These are phyloP conservation scores for Chlorociboria aeruginascens DNA, from an alignment of 495 filamentous ascomycete species.

Conservation along the genomic window DNA sequence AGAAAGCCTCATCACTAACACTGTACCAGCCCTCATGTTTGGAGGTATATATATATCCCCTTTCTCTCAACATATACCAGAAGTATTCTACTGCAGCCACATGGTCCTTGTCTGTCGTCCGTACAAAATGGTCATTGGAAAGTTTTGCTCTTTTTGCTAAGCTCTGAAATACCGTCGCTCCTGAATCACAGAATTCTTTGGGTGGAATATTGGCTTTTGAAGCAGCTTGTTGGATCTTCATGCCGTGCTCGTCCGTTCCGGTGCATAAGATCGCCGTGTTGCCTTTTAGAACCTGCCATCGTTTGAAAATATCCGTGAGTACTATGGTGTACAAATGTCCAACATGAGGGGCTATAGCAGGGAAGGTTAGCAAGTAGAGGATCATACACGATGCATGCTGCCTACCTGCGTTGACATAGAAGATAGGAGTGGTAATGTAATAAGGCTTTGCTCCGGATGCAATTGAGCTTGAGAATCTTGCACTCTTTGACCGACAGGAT, in stretches of 20 bases:
- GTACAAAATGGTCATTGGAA: slow-evolving; percentile 72
- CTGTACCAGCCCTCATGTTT: slow-evolving; percentile 96
- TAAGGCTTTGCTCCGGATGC: slow-evolving; percentile 56
- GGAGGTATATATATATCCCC: slow-evolving; percentile 69
- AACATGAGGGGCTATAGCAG: slow-evolving; percentile 69
- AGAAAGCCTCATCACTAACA: slow-evolving; percentile 92
- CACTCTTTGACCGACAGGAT: slow-evolving; percentile 1
- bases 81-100: slow-evolving; percentile 80
- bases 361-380: not conserved
- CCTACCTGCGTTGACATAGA: slow-evolving; percentile 95
- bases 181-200: slow-evolving; percentile 45
- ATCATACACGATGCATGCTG: not conserved
- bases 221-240: slow-evolving; percentile 92
- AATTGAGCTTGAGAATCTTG: slow-evolving; percentile 6
- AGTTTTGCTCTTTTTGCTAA: slow-evolving; percentile 59
- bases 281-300: slow-evolving; percentile 76
- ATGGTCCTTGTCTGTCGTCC: slow-evolving; percentile 78
- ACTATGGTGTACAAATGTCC: slow-evolving; percentile 93
- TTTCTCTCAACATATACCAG: slow-evolving; percentile 66
- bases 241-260: slow-evolving; percentile 95
- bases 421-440: slow-evolving; percentile 95
- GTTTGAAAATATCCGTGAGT: slow-evolving; percentile 79
- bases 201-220: slow-evolving; percentile 40
- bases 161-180: slow-evolving; percentile 50
- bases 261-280: slow-evolving; percentile 64